A percentile compares a stretch with the other conserved stretches of the same genome.
phyloP scores from a whole-genome alignment of 208 protist species.

The Leishmania gerbilli region DNA sequence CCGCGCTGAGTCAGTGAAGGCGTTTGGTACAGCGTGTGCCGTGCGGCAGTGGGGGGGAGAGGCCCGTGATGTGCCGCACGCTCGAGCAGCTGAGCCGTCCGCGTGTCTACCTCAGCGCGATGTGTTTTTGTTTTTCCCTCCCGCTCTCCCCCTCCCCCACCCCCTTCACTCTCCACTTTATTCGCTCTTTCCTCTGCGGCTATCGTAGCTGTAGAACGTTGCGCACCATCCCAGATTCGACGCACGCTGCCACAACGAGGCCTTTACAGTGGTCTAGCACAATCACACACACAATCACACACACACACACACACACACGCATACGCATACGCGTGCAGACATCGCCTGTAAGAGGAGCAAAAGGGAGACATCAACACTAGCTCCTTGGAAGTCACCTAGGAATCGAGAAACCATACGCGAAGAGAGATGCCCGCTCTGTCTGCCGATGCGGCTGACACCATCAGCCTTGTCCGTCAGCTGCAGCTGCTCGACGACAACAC shows the following conservation, averaged over 20 bases:
- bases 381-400: background rate
- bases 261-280: background rate
- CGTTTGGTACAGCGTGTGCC: background rate
- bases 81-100: background rate
- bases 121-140: background rate
- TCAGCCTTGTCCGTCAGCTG: slow-evolving; percentile 68
- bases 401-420: slow-evolving; percentile 6
- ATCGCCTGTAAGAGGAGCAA: background rate
- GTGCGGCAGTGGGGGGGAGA: background rate
- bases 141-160: background rate
- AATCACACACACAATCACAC: background rate
- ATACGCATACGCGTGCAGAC: background rate
- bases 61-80: background rate
- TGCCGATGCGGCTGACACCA: slow-evolving; percentile 61
- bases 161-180: background rate
- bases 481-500: slow-evolving; percentile 62
- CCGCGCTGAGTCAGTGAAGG: background rate
- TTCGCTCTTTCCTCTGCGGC: background rate
- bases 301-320: background rate
- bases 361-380: background rate
- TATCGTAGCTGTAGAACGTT: background rate
- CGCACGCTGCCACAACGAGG: background rate
- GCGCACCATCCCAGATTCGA: background rate
- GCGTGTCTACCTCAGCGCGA: background rate
- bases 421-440: slow-evolving; percentile 66